Base-by-base conservation (phyloP, 2,329 filamentous ascomycete species). In the Uncinocarpus reesii region DNA sequence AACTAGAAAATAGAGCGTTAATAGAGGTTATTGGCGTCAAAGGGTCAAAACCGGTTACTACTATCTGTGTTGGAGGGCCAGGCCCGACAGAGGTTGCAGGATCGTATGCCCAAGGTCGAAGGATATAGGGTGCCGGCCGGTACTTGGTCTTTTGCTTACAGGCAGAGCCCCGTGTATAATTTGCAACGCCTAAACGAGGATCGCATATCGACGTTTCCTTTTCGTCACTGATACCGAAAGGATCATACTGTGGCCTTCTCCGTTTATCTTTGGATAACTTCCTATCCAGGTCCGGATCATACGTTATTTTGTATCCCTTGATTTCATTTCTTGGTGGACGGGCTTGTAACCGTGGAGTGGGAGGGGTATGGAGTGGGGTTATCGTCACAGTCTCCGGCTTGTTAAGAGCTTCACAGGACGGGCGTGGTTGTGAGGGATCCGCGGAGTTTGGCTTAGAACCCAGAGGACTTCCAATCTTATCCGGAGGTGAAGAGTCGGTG, bases 1-100 rank as follows among this genome's bases (percentile, higher is more conserved):
- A 94, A 2, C 78, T 79, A 15, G 82, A 79, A 62, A 94, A 93
- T 47, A 86, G 77, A 38, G 83, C 79, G 15, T 78, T 79, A 43
- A 95, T 76, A 58, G 86, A 85, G 48, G 80, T 77, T 58, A 94
- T 86, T 10, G 86, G 79, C 34, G 85, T 83, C 55, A 96, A 72
- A 5, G 90, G 89, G 65, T 96, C 92, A 63, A 95, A 95, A n/a
- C 88, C 87, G n/a, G 82, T 89, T 16, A 95, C 87, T 3, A 96
- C 83, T 42, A 98, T 80, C 63, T 95, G 87, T 2, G 84, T 87
- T 1, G 92, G 86, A 11, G 90, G 90, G 0, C 87, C 87, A 20
- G 88, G 86, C 0, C 89, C 90, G 57, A 93, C 80, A 1, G 90
- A 94, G 3, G 86, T 87, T 58, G 80, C 80, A 4, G 81, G 70